These are phyloP conservation scores for Chlorella sp. DNA, from an alignment of 139 green algal species.

Conservation along the genomic window DNA sequence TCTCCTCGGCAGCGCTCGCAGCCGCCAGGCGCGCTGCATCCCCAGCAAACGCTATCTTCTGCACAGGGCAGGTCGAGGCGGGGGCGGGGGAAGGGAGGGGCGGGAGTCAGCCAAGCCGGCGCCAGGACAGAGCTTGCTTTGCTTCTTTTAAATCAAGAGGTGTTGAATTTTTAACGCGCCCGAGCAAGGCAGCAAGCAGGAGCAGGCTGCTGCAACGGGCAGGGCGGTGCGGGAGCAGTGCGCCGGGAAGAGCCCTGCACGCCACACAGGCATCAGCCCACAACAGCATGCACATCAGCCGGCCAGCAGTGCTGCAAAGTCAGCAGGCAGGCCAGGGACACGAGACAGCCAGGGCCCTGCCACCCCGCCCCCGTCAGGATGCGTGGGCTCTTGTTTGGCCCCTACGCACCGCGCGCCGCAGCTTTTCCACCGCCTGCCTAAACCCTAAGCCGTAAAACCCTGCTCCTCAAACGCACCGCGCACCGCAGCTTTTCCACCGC, in stretches of 20 bases:
- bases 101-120: not conserved
- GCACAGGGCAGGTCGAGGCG: not conserved
- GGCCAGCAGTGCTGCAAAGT: no score
- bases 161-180: no score
- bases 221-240: not conserved
- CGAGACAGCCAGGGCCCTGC: no score
- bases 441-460: not conserved
- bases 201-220: not conserved
- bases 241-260: no score
- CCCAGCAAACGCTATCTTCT: slow-evolving; percentile 19
- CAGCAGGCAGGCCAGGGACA: no score
- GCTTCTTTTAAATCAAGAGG: not conserved
- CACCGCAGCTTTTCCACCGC: no score
- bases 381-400: no score
- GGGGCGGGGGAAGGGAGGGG: not conserved
- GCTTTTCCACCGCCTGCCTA: no score
- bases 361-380: no score
- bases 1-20: not conserved
- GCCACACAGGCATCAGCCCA: no score
- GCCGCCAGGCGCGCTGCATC: not conserved
- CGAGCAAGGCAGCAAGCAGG: no score
- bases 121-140: not conserved
- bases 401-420: slow-evolving; percentile 3
- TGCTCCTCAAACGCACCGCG: not conserved
- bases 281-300: no score